These are phyloP conservation scores for Magnusiomyces fungicola DNA, from an alignment of 1,139 yeast species.

Conservation along the genomic window DNA sequence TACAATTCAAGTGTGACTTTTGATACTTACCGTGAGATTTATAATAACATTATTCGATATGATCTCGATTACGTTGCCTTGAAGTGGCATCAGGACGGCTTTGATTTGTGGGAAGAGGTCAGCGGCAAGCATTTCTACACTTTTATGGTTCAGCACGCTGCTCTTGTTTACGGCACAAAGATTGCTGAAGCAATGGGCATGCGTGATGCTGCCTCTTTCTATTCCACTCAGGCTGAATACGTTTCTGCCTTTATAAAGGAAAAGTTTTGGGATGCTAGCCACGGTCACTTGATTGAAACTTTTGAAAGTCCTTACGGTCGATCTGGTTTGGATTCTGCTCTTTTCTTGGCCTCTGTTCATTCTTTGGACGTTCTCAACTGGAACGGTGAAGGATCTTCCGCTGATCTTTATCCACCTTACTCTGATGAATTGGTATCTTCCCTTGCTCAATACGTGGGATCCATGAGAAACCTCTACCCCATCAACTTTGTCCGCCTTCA, in stretches of 20 bases:
- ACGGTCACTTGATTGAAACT: conserved; percentile 61
- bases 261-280: conserved; percentile 27
- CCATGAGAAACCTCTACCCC: conserved; percentile 70
- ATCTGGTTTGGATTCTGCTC: conserved; percentile 74
- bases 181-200: conserved; percentile 40
- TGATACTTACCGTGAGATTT: conserved; percentile 19
- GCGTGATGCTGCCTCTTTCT: conserved; percentile 28
- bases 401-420: conserved; percentile 27
- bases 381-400: conserved; percentile 35
- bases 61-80: conserved; percentile 60
- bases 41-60: conserved; percentile 47
- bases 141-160: conserved; percentile 61
- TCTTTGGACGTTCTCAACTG: conserved; percentile 46
- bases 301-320: conserved; percentile 46
- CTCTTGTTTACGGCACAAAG: conserved; percentile 52
- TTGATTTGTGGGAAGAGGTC: conserved; percentile 93
- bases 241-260: conserved; percentile 36
- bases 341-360: conserved; percentile 53
- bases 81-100: conserved; percentile 61
- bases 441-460: conserved; percentile 35
- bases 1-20: conserved; percentile 24
- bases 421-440: conserved; percentile 28
- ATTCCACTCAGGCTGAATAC: conserved; percentile 25
- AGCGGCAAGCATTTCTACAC: conserved; percentile 73
- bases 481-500: conserved; percentile 50